A percentile compares a stretch with the other conserved stretches of the same genome.
phyloP scores from a whole-genome alignment of 2,329 filamentous ascomycete genomes.

The Penicillium expansum region DNA sequence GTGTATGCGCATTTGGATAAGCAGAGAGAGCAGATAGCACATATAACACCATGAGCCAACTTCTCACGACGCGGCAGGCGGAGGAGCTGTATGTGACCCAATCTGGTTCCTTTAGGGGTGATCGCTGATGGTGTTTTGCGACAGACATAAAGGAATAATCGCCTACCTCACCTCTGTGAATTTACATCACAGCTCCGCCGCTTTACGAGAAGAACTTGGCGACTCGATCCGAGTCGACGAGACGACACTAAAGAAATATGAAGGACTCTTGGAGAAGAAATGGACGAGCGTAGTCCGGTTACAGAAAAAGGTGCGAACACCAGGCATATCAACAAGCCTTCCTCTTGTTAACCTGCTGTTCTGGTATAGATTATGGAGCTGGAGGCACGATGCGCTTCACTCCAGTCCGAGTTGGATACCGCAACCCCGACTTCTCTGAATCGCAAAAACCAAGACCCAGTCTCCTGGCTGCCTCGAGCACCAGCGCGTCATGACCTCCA shows the following conservation, averaged over 20 bases:
- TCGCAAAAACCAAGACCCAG: slow-evolving; percentile 76
- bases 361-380: slow-evolving; percentile 79
- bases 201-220: slow-evolving; percentile 73
- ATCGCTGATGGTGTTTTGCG: slow-evolving; percentile 16
- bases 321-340: slow-evolving; percentile 1
- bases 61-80: slow-evolving; percentile 75
- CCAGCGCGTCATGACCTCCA: slow-evolving; percentile 79
- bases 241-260: slow-evolving; percentile 86
- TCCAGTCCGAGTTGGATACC: slow-evolving; percentile 82
- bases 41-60: slow-evolving; percentile 61
- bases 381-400: slow-evolving; percentile 67
- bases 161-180: slow-evolving; percentile 78
- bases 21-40: slow-evolving; percentile 17
- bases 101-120: slow-evolving; percentile 1
- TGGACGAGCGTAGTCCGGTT: slow-evolving; percentile 94
- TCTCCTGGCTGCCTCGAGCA: slow-evolving; percentile 79
- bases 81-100: slow-evolving; percentile 73
- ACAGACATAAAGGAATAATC: slow-evolving; percentile 88
- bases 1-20: slow-evolving; percentile 21
- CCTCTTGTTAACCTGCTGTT: slow-evolving; percentile 16
- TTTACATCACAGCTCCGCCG: slow-evolving; percentile 65
- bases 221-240: slow-evolving; percentile 69
- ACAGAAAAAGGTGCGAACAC: slow-evolving; percentile 73
- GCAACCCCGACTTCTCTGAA: slow-evolving; percentile 77
- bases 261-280: slow-evolving; percentile 92